phyloP scores from a whole-genome alignment of 805 yeast species.

The Wickerhamomyces pijperi region DNA sequence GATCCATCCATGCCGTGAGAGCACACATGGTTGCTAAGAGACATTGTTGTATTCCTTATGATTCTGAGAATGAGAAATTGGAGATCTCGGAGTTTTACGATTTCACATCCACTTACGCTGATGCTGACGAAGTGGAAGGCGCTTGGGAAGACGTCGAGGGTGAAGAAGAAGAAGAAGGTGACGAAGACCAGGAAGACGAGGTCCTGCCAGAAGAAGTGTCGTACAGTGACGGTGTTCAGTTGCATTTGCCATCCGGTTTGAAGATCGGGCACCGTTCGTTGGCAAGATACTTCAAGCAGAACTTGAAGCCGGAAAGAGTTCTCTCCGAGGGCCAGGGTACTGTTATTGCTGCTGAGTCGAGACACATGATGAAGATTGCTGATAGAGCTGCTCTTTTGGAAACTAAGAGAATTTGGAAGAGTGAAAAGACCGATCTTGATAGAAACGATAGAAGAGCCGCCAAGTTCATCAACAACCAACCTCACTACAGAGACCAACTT shows the following conservation, averaged over 20 bases:
- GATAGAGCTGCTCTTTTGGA: constrained; percentile 34
- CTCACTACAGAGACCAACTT: constrained; percentile 76
- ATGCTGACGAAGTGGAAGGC: constrained; percentile 19
- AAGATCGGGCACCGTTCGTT: constrained; percentile 81
- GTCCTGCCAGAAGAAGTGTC: constrained; percentile 28
- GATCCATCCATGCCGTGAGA: constrained; percentile 73
- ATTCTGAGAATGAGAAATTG: constrained; percentile 67
- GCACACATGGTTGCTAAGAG: constrained; percentile 84
- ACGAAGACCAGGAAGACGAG: constrained; percentile 26
- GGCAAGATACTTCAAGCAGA: constrained; percentile 71
- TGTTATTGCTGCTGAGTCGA: constrained; percentile 74
- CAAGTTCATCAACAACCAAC: constrained; percentile 78
- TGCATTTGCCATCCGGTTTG: constrained; percentile 74
- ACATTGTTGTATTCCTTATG: constrained; percentile 87
- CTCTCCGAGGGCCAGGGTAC: constrained; percentile 76
- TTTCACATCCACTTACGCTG: constrained; percentile 60
- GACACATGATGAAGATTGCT: constrained; percentile 29
- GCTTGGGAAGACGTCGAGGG: constrained; percentile 29
- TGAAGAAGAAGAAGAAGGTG: constrained; percentile 24
- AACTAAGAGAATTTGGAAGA: constrained; percentile 63
- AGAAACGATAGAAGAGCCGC: constrained; percentile 48
- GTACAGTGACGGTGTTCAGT: constrained; percentile 54
- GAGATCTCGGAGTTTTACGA: constrained; percentile 91
- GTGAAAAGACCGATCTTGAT: constrained; percentile 39
- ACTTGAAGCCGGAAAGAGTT: constrained; percentile 43